These are phyloP conservation scores for Sclerotinia minor DNA, from an alignment of 2,329 filamentous ascomycete genomes.

Conservation along the genomic window DNA sequence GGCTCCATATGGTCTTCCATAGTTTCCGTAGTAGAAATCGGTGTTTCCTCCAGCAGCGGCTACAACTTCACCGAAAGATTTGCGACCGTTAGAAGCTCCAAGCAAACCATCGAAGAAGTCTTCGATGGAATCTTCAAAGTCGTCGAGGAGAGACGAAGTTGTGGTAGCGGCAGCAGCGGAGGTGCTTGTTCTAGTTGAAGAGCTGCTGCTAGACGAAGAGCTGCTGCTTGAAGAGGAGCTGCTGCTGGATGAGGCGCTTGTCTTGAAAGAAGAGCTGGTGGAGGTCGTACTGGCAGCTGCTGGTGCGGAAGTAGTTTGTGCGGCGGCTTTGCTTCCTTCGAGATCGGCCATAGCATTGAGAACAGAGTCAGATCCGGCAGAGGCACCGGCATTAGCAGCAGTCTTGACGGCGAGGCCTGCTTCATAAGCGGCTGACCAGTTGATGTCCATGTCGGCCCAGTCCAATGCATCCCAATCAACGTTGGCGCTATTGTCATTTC, in stretches of 20 bases:
- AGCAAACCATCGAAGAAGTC: constrained; percentile 30
- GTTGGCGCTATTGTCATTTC: background rate
- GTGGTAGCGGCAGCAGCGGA: constrained; percentile 5
- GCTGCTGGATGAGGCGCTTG: background rate
- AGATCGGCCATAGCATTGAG: background rate
- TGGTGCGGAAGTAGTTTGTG: constrained; percentile 17
- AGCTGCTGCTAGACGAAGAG: background rate
- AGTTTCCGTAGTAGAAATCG: constrained; percentile 35
- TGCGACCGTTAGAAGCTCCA: constrained; percentile 34
- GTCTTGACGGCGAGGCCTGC: constrained; percentile 29
- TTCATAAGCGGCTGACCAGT: constrained; percentile 37
- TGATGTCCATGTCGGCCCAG: constrained; percentile 37
- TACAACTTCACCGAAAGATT: constrained; percentile 29
- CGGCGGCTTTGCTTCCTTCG: background rate
- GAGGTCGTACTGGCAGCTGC: constrained; percentile 17
- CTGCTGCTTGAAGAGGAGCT: background rate
- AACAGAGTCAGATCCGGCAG: constrained; percentile 11
- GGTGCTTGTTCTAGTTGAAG: constrained; percentile 5
- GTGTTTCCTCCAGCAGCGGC: constrained; percentile 11
- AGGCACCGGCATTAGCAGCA: constrained; percentile 8
- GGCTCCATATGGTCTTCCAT: constrained; percentile 37
- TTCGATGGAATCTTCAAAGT: constrained; percentile 24
- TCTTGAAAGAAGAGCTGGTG: background rate
- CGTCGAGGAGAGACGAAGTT: constrained; percentile 13
- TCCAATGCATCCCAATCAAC: constrained; percentile 35